Evolutionary conservation across 176 grass and related monocot genomes (phyloP).

Genomic region (Triticum dicoccoides): DNA sequence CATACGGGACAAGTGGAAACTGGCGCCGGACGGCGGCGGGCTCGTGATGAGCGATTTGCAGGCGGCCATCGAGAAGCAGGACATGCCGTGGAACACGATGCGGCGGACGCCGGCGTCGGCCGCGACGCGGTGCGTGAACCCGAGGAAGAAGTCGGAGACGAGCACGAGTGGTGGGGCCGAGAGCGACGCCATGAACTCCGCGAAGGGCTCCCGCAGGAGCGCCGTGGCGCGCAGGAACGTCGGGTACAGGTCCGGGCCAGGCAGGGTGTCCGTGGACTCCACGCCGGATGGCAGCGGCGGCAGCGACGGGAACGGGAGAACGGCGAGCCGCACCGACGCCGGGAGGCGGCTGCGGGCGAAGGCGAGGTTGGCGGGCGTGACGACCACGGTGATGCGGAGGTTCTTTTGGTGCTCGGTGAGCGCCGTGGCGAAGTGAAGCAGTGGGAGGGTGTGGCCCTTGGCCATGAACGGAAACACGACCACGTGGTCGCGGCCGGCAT

Average conservation of each 20-base stretch:
- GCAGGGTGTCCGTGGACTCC: slow-evolving; percentile 58
- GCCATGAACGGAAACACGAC: slow-evolving; percentile 86
- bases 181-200: slow-evolving; percentile 34
- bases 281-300: slow-evolving; percentile 29
- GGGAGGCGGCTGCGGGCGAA: slow-evolving; percentile 38
- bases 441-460: slow-evolving; percentile 66
- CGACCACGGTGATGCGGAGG: slow-evolving; percentile 50
- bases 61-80: slow-evolving; percentile 52
- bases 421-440: slow-evolving; percentile 54
- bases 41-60: slow-evolving; percentile 37
- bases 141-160: slow-evolving; percentile 78
- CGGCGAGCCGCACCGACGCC: slow-evolving; percentile 17
- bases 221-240: slow-evolving; percentile 53
- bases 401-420: slow-evolving; percentile 38
- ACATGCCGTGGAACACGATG: slow-evolving; percentile 68
- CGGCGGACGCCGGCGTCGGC: slow-evolving; percentile 28
- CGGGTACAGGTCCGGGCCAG: slow-evolving; percentile 40
- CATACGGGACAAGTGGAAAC: slow-evolving; percentile 38
- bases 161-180: slow-evolving; percentile 8
- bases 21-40: background rate
- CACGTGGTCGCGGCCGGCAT: slow-evolving; percentile 35
- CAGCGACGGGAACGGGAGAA: slow-evolving; percentile 45
- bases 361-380: slow-evolving; percentile 46
- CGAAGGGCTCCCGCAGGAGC: slow-evolving; percentile 48
- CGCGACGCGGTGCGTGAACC: slow-evolving; percentile 30